Conservation (phyloP, 192 early-diverging fungal genomes). For the Pilaira anomala region DNA sequence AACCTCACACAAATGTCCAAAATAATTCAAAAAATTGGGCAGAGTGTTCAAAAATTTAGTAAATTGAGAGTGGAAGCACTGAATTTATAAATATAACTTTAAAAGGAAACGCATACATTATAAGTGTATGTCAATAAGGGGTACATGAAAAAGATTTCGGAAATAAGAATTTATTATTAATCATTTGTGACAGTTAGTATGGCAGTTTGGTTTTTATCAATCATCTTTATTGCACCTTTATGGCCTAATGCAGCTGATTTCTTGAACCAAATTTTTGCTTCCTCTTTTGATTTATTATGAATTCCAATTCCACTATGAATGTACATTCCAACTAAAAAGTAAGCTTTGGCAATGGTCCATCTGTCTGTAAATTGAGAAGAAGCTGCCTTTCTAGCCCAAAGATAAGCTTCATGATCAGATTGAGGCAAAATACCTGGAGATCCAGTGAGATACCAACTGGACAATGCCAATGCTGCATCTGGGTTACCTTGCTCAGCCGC, state of each 20-base stretch:
- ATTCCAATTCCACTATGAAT: slow-evolving; percentile 84
- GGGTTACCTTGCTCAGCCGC: slow-evolving; percentile 88
- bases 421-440: slow-evolving; percentile 80
- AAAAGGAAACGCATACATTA: neutral
- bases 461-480: slow-evolving; percentile 89
- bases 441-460: slow-evolving; percentile 93
- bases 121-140: too few species aligned
- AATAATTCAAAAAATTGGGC: too few species aligned
- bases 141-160: too few species aligned
- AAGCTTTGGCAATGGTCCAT: slow-evolving; percentile 66
- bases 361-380: slow-evolving; percentile 70
- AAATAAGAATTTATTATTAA: neutral
- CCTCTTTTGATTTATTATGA: slow-evolving; percentile 57
- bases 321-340: slow-evolving; percentile 93
- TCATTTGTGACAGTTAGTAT: neutral
- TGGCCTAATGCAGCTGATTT: slow-evolving; percentile 80
- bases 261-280: slow-evolving; percentile 82
- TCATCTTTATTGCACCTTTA: slow-evolving; percentile 63
- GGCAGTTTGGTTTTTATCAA: neutral
- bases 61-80: too few species aligned
- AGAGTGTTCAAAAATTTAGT: too few species aligned
- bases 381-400: slow-evolving; percentile 94
- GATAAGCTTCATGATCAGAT: slow-evolving; percentile 90
- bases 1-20: too few species aligned
- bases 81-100: neutral